Evolutionary conservation across 805 yeast species (phyloP), one percentile per base, ranked within the genome.

Genomic region (Ogataea minuta): DNA sequence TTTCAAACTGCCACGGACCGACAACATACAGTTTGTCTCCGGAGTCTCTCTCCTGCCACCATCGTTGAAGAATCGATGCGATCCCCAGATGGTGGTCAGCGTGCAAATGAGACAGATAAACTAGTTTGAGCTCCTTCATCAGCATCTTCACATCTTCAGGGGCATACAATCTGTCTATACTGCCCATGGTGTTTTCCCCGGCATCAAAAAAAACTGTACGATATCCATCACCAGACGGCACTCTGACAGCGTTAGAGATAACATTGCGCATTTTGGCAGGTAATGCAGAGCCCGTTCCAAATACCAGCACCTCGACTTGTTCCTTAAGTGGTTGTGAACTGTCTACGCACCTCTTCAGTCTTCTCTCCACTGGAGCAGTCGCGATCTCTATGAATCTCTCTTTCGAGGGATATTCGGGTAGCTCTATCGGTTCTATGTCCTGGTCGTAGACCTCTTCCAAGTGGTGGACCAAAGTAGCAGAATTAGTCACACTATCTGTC

Each of bases 31-130:
- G 62, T 14, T 59, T 64, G 25, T 53, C 56, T 12, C 53, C 41
- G 4, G 63, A 52, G 10, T 61, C 46, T 42, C 59, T 52, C 8
- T 48, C 45, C n/a, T 53, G 42, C 32, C 61, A 55, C 95, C 97
- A 90, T 47, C 77, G 78, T 26, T 70, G 68, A 19, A 93, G 68
- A 3, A 93, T 60, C 4, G 87, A 74, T 7, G 84, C 64, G 4
- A 85, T 69, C 0, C 99, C 99, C 28, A 93, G 65, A 60, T 91
- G 97, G 59, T 93, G 99, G 59, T 93, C 99, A 0, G 98, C 99
- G 62, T 93, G 99, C 52, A 91, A 68, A 67, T 93, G 99, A 50
- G 95, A 84, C 38, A 93, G 66, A 53, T 77, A 85, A 14, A 91
- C 66, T 38, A 86, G 42, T 23, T 73, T 66, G 41, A 90, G 62